Evolutionary conservation across 345 rosid genomes (phyloP).

Genomic region (Hibiscus trionum): DNA sequence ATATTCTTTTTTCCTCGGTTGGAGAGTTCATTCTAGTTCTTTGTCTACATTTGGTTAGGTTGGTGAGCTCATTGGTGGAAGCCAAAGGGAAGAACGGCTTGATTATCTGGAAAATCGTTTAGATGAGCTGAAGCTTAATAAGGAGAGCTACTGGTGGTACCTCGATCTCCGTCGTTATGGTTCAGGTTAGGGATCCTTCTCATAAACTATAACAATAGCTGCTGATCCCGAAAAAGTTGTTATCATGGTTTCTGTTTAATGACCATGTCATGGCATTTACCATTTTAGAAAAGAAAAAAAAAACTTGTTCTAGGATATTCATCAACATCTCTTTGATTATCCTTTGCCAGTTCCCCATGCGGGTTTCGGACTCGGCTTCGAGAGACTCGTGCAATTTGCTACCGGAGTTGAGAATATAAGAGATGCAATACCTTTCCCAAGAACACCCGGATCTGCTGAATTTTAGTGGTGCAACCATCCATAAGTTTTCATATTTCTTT

Average conservation of each 20-base stretch:
- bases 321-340: background rate
- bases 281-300: background rate
- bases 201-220: background rate
- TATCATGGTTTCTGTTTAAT: no score
- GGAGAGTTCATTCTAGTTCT: background rate
- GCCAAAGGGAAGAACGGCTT: conserved; percentile 97
- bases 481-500: background rate
- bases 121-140: conserved; percentile 66
- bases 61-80: conserved; percentile 97
- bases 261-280: background rate
- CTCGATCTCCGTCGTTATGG: conserved; percentile 93
- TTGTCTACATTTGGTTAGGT: conserved; percentile 32
- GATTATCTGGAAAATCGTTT: conserved; percentile 74
- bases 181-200: conserved; percentile 53
- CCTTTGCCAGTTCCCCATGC: conserved; percentile 83
- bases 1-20: background rate
- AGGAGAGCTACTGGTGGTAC: conserved; percentile 96
- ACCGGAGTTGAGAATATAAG: conserved; percentile 90
- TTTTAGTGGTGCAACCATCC: conserved; percentile 26
- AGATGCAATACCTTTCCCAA: conserved; percentile 93
- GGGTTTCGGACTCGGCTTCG: conserved; percentile 91
- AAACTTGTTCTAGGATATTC: background rate
- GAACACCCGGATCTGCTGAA: conserved; percentile 86
- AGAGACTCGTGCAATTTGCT: conserved; percentile 92
- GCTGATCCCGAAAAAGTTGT: background rate